A percentile compares a stretch with the other conserved stretches of the same genome.
phyloP scores from a whole-genome alignment of 768 basidiomycete species.

The Suillus subluteus region DNA sequence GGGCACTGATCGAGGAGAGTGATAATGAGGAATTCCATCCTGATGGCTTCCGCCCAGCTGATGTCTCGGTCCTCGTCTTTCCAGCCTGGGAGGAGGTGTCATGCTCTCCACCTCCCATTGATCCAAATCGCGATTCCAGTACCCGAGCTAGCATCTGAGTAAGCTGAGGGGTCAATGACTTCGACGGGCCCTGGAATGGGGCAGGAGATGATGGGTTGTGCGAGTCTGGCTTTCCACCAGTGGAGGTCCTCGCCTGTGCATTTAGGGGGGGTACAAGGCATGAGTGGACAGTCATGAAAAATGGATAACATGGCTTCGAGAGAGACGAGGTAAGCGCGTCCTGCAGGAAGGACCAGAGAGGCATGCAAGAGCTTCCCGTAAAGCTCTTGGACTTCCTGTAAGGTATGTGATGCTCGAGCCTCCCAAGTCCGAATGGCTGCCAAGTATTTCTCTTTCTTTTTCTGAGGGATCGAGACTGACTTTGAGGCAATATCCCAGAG shows the following conservation, averaged over 20 bases:
- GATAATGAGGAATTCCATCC: slow-evolving; percentile 42
- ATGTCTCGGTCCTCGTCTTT: slow-evolving; percentile 36
- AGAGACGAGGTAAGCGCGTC: slow-evolving; percentile 42
- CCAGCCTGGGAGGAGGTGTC: slow-evolving; percentile 36
- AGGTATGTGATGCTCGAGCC: slow-evolving; percentile 24
- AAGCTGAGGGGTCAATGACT: slow-evolving; percentile 37
- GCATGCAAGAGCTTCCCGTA: slow-evolving; percentile 46
- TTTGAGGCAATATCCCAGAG: slow-evolving; percentile 22
- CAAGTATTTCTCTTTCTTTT: slow-evolving; percentile 35
- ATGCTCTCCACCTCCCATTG: slow-evolving; percentile 30
- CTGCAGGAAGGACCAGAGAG: slow-evolving; percentile 32
- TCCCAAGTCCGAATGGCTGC: slow-evolving; percentile 22
- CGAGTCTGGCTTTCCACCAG: slow-evolving; percentile 39
- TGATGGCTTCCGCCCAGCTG: slow-evolving; percentile 50
- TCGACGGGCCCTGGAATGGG: slow-evolving; percentile 27
- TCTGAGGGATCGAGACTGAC: slow-evolving; percentile 20
- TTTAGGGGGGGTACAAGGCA: slow-evolving; percentile 26
- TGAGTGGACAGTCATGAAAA: slow-evolving; percentile 28
- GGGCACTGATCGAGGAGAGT: slow-evolving; percentile 8
- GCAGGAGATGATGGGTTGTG: slow-evolving; percentile 13
- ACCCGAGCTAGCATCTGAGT: slow-evolving; percentile 45
- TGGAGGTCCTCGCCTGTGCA: slow-evolving; percentile 31
- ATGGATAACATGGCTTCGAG: slow-evolving; percentile 41
- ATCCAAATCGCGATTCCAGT: slow-evolving; percentile 35
- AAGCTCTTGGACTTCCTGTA: slow-evolving; percentile 38